These are phyloP conservation scores for Tylopilus plumbeoviolaceoides DNA, from an alignment of 768 basidiomycete species.

Conservation along the genomic window DNA sequence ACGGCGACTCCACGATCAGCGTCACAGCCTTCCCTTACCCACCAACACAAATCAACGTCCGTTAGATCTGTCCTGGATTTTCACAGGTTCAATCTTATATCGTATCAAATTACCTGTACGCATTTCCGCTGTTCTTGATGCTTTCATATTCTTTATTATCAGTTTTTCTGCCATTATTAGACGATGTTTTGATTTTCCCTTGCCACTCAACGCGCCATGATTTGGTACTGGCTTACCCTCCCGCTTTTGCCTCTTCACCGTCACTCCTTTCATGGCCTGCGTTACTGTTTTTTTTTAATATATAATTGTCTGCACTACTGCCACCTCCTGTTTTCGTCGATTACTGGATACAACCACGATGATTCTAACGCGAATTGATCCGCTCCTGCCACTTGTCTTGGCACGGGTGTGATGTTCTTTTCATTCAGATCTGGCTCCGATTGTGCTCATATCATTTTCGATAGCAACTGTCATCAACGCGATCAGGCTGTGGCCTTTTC, in stretches of 20 bases:
- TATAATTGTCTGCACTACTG: slow-evolving; percentile 9
- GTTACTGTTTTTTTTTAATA: neutral
- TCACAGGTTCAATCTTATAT: neutral
- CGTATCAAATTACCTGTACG: slow-evolving; percentile 6
- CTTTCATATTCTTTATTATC: slow-evolving; percentile 10
- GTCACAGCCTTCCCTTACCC: slow-evolving; percentile 31
- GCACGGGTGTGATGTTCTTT: neutral
- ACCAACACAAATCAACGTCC: slow-evolving; percentile 14
- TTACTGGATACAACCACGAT: neutral
- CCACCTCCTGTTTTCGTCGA: slow-evolving; percentile 1
- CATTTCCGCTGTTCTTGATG: slow-evolving; percentile 6
- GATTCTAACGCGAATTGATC: neutral
- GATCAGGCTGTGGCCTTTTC: too few relatives aligned
- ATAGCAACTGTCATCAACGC: too few relatives aligned
- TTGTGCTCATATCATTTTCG: too few relatives aligned
- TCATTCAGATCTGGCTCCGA: too few relatives aligned
- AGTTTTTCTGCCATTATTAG: slow-evolving; percentile 3
- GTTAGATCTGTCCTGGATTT: slow-evolving; percentile 1
- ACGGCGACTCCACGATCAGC: slow-evolving; percentile 24
- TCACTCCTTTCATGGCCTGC: slow-evolving; percentile 15
- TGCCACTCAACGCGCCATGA: slow-evolving; percentile 11
- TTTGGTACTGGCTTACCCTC: slow-evolving; percentile 13
- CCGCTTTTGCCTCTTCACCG: neutral
- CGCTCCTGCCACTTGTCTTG: neutral
- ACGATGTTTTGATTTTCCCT: slow-evolving; percentile 2